Conservation (phyloP, 2,329 filamentous ascomycete species). For the Rachicladosporium sp. region DNA sequence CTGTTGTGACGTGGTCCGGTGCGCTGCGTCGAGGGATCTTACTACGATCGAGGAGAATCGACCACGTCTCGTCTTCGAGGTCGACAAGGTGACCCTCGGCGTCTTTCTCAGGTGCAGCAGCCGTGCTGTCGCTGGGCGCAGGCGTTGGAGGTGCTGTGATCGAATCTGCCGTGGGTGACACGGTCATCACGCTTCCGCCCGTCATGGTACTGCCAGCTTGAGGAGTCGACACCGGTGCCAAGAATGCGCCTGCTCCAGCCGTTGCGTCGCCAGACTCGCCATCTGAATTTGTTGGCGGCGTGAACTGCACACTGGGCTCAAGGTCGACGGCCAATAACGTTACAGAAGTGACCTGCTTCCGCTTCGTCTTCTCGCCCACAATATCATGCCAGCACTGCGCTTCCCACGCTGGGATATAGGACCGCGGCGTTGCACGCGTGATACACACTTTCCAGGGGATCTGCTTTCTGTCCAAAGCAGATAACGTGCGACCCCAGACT, state of each 20-base stretch:
- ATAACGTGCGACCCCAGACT: conserved; percentile 60
- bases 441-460: background rate
- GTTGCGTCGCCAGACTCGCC: no score
- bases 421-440: conserved; percentile 2
- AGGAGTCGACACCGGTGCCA: no score
- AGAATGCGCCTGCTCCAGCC: no score
- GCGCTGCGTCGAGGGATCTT: no score
- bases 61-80: conserved; percentile 63
- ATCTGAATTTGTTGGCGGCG: conserved; percentile 3
- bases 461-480: conserved; percentile 19
- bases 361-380: conserved; percentile 14
- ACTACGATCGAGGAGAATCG: conserved; percentile 44
- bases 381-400: conserved; percentile 6
- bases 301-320: conserved; percentile 12
- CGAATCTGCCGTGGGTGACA: background rate
- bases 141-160: conserved; percentile 29
- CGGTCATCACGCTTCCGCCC: conserved; percentile 3
- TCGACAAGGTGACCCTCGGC: conserved; percentile 60
- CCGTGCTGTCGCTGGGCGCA: conserved; percentile 34
- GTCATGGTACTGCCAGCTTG: conserved; percentile 3
- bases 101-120: conserved; percentile 36
- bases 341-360: conserved; percentile 24
- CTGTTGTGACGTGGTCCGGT: conserved; percentile 25
- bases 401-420: conserved; percentile 1
- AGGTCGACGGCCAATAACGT: conserved; percentile 13